A percentile compares a stretch with the other conserved stretches of the same genome.
Conservation (phyloP, 75 land plant genomes). For the Pinus taeda region DNA sequence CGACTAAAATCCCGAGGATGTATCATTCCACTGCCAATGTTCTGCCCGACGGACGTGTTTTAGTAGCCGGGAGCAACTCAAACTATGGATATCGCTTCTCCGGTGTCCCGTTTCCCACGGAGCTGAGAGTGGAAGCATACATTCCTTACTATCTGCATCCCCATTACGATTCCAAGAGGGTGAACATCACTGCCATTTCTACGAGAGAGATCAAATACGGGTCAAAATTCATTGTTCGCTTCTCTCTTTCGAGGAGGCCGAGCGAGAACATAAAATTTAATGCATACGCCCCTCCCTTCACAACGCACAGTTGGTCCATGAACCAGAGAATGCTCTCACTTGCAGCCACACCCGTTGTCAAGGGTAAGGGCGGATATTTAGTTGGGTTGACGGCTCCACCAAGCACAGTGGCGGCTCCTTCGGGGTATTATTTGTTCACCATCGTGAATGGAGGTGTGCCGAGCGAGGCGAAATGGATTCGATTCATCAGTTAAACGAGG, state of each 20-base stretch:
- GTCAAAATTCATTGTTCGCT: constrained; percentile 24
- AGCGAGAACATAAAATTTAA: constrained; percentile 9
- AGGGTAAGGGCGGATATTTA: neutral
- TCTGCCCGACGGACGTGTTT: constrained; percentile 49
- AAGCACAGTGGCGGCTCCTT: constrained; percentile 38
- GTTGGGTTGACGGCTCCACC: constrained; percentile 38
- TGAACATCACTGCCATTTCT: constrained; percentile 9
- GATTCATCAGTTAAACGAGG: neutral
- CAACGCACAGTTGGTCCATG: constrained; percentile 50
- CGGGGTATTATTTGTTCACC: constrained; percentile 51
- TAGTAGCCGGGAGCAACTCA: constrained; percentile 21
- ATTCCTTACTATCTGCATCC: constrained; percentile 28
- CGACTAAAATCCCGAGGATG: constrained; percentile 44
- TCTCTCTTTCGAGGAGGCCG: constrained; percentile 19
- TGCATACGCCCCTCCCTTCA: constrained; percentile 42
- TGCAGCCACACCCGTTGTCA: constrained; percentile 4
- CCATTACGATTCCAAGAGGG: constrained; percentile 11
- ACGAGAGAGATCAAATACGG: constrained; percentile 23
- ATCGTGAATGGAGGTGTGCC: constrained; percentile 36
- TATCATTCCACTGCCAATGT: constrained; percentile 64
- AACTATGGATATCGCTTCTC: constrained; percentile 13
- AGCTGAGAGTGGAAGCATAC: constrained; percentile 48
- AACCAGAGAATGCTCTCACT: constrained; percentile 54
- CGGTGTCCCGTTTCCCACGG: constrained; percentile 54
- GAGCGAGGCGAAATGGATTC: constrained; percentile 47